phyloP scores from a whole-genome alignment of 441 rosid genomes.

The Isatis lusitanica region DNA sequence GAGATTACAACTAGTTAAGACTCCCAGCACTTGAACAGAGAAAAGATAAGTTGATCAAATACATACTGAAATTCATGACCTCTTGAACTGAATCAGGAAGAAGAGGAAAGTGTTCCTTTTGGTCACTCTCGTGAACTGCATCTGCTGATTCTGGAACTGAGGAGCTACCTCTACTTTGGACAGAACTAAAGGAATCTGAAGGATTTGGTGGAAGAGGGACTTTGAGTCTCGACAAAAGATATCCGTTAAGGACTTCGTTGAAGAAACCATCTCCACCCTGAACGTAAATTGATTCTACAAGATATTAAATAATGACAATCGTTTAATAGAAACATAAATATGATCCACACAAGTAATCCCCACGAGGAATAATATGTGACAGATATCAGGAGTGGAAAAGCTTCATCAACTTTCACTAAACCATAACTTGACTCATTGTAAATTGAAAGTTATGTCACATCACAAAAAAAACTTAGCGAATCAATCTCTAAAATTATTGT shows the following conservation, averaged over 20 bases:
- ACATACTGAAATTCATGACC: slow-evolving; percentile 48
- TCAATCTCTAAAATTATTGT: slow-evolving; percentile 1
- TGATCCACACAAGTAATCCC: neutral
- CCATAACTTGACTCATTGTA: slow-evolving; percentile 7
- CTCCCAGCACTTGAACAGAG: slow-evolving; percentile 22
- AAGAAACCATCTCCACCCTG: slow-evolving; percentile 99
- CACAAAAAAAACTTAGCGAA: neutral
- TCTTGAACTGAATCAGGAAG: slow-evolving; percentile 41
- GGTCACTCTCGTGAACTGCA: slow-evolving; percentile 41
- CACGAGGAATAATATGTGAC: neutral
- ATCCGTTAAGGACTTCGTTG: slow-evolving; percentile 86
- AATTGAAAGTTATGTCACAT: slow-evolving; percentile 6
- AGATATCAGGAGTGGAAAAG: neutral
- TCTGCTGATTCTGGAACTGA: slow-evolving; percentile 40
- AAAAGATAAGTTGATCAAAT: slow-evolving; percentile 24
- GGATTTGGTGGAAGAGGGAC: slow-evolving; percentile 85
- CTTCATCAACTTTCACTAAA: slow-evolving; percentile 18
- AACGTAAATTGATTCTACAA: slow-evolving; percentile 14
- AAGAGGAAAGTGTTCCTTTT: slow-evolving; percentile 58
- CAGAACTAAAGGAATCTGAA: slow-evolving; percentile 49
- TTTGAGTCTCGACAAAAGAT: slow-evolving; percentile 76
- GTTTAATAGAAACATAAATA: slow-evolving; percentile 11
- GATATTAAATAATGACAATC: neutral
- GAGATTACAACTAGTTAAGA: slow-evolving; percentile 23
- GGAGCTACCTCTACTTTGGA: slow-evolving; percentile 41